Conservation (phyloP, 2,329 filamentous ascomycete genomes). For the Scytalidium lignicola region DNA sequence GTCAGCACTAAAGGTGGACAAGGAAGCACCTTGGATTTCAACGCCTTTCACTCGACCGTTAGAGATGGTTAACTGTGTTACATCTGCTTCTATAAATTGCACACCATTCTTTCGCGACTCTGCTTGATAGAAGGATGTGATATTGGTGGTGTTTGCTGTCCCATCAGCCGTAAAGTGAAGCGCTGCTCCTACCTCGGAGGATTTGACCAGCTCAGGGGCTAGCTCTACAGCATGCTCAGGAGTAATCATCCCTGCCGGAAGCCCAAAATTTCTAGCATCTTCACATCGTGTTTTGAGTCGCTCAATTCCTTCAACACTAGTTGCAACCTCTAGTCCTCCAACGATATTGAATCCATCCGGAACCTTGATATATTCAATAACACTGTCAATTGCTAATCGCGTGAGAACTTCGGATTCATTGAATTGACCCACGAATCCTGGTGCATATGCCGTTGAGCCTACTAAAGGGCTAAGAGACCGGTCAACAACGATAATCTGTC, state of each 20-base stretch:
- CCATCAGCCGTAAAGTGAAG: not conserved
- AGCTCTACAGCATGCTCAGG: not conserved
- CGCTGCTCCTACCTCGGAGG: not conserved
- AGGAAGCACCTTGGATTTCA: not conserved
- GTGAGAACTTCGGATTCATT: constrained; percentile 29
- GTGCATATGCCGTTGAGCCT: constrained; percentile 30
- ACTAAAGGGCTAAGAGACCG: constrained; percentile 13
- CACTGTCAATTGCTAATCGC: constrained; percentile 26
- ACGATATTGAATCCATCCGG: not conserved
- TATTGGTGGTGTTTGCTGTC: not conserved
- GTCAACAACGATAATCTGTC: constrained; percentile 14
- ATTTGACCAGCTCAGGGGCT: not conserved
- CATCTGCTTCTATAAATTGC: not conserved
- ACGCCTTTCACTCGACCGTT: not conserved
- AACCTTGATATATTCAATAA: not conserved
- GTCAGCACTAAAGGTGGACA: not conserved
- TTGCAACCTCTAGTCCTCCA: not conserved
- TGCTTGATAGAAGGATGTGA: not conserved
- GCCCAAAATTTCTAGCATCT: not conserved
- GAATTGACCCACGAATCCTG: constrained; percentile 31
- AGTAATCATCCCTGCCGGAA: not conserved
- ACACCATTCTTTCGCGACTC: not conserved
- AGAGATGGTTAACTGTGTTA: not conserved
- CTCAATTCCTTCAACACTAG: not conserved
- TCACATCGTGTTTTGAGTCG: not conserved